A percentile compares a stretch with the other conserved stretches of the same genome.
Conservation (phyloP, 2,329 filamentous ascomycete species). For the Curvularia eragrostidis region DNA sequence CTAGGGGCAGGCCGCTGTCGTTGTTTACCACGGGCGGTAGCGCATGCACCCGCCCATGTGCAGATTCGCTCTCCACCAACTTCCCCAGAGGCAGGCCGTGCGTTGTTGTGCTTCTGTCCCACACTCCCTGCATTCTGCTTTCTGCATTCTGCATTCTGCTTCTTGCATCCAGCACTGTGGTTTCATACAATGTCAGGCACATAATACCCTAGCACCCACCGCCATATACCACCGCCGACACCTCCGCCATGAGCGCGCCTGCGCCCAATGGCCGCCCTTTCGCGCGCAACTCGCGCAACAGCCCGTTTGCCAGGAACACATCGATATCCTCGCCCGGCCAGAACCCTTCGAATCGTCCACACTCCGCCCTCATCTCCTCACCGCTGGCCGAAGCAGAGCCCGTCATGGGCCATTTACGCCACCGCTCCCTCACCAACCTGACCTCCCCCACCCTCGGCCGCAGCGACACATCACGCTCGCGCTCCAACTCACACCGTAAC, state of each 20-base stretch:
- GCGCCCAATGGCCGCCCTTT: constrained; percentile 70
- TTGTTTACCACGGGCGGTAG: constrained; percentile 18
- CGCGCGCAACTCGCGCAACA: constrained; percentile 67
- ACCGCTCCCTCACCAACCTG: constrained; percentile 68
- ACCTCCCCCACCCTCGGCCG: constrained; percentile 41
- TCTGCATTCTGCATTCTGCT: constrained; percentile 4
- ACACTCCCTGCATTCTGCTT: constrained; percentile 27
- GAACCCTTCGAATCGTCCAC: constrained; percentile 64
- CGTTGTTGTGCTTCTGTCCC: constrained; percentile 31
- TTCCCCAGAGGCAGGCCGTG: constrained; percentile 18
- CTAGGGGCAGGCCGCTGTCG: constrained; percentile 18
- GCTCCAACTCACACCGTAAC: constrained; percentile 70
- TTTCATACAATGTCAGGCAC: constrained; percentile 35
- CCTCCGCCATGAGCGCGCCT: constrained; percentile 59
- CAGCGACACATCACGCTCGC: constrained; percentile 47
- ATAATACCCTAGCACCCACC: constrained; percentile 34
- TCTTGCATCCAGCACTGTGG: background rate
- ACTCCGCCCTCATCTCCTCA: constrained; percentile 76
- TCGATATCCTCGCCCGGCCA: constrained; percentile 67
- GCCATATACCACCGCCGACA: constrained; percentile 19
- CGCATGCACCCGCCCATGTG: constrained; percentile 22
- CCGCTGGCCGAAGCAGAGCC: constrained; percentile 56
- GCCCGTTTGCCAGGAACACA: constrained; percentile 75
- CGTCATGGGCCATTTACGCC: constrained; percentile 66
- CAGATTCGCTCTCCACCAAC: constrained; percentile 19